Conservation (phyloP, 306 rosid species). For the Medicago lupulina region DNA sequence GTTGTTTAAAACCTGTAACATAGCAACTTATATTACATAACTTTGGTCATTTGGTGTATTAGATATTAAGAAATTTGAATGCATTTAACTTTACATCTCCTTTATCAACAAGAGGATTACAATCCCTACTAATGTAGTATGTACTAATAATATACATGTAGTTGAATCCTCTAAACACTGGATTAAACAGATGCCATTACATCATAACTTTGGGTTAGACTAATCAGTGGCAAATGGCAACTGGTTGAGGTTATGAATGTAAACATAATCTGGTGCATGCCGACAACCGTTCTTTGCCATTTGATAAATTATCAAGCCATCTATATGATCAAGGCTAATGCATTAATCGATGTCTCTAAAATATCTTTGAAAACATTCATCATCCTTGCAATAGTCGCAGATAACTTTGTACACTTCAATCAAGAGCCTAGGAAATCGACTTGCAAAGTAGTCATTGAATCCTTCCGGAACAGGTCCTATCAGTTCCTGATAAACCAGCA, state of each 20-base stretch:
- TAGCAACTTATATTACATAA: no score
- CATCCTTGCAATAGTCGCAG: conserved; percentile 54
- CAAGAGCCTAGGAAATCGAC: conserved; percentile 69
- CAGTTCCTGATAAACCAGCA: conserved; percentile 45
- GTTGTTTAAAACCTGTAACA: no score
- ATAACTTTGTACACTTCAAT: conserved; percentile 70
- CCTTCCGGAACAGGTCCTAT: conserved; percentile 74
- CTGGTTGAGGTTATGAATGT: not conserved
- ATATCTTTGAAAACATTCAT: conserved; percentile 61
- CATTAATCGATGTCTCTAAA: conserved; percentile 46
- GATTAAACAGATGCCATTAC: not conserved
- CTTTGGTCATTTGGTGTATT: not conserved
- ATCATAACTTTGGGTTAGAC: not conserved
- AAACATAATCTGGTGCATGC: conserved; percentile 23
- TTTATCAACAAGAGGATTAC: not conserved
- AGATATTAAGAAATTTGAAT: not conserved
- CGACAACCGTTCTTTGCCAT: conserved; percentile 17
- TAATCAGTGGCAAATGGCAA: not conserved
- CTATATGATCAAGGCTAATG: conserved; percentile 1
- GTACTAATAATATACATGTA: not conserved
- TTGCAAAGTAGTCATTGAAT: conserved; percentile 63
- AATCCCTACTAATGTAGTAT: not conserved
- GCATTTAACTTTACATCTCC: not conserved
- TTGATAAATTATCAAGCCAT: conserved; percentile 2
- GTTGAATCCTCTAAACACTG: not conserved